Evolutionary conservation across 2,329 filamentous ascomycete genomes (phyloP), one percentile per base, ranked within the genome.

Genomic region (Scedosporium aurantiacum): DNA sequence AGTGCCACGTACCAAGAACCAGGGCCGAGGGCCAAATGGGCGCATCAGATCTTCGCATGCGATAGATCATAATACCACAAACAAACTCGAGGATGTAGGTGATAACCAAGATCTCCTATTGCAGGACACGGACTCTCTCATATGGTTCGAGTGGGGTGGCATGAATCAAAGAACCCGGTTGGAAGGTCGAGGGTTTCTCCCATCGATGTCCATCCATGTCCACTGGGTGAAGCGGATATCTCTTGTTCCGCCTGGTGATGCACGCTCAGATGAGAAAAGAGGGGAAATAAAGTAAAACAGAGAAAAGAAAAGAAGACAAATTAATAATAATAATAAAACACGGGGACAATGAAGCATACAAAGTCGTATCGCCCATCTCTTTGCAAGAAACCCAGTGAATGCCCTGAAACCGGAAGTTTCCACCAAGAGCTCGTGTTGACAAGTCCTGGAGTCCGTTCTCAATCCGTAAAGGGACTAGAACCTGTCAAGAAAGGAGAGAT

Each of bases 1-100:
- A 52, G 58, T 50, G 58, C 43, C 25, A 18, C 58, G 27, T 52
- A 60, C 58, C 58, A 52, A 50, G 58, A 40, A 52, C 58, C 41
- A 32, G 58, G 58, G 43, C 58, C n/a, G n/a, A 37, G 58, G 57
- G 32, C n/a, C 43, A 47, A 18, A 47, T 10, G n/a, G 16, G 5
- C n/a, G n/a, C 21, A 12, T 23, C 16, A 47, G 21, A 47, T 23
- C 32, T 37, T 37, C 43, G n/a, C 43, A 21, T 47, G 43, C 57
- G 57, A 58, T 43, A 43, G 10, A 23, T 47, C 40, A 58, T 47
- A 58, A 27, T 18, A 8, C 16, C 43, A 21, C 18, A 6, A 5
- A 18, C 43, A 16, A 21, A 47, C 18, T 47, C 43, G 18, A 47
- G 43, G 43, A 47, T 21, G 43, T 47, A n/a, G 2, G 43, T 47